Base-by-base conservation (phyloP, 495 filamentous ascomycete genomes). In the Mycothermus thermophilus region DNA sequence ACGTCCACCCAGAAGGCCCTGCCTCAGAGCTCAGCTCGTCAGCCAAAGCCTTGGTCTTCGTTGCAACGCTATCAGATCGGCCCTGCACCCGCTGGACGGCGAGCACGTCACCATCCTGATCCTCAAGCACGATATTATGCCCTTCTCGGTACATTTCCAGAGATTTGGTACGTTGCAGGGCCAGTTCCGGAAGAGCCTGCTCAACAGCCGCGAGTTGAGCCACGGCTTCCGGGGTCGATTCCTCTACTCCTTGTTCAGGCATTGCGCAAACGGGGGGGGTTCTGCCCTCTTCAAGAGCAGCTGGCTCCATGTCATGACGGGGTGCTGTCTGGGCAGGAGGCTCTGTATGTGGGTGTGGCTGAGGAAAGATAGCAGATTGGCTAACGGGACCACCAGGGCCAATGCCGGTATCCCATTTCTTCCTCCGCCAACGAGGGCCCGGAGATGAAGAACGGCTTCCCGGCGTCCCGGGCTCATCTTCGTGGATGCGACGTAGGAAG, bases 331-430 rank as follows among this genome's bases (percentile, higher is more conserved):
- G n/a, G n/a, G n/a, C n/a, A n/a, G n/a, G n/a, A n/a, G n/a, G n/a
- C n/a, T 60, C 63, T 24, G 48, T 57, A 20, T 61, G 50, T 44
- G 52, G 63, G 33, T 66, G 66, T 30, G 72, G 67, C 32, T 72
- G 67, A 27, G 90, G 90, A 42, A 69, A 69, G 46, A 97, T 95
- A 13, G 90, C 90, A 23, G 88, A 93, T 54, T 93, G 76, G 37
- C 71, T 81, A 39, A 97, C 82, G 4, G 86, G 90, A 0, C 90
- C 90, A 35, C 90, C 90, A 5, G 80, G 78, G 16, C 82, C 79
- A 43, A 72, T 75, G 1, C 76, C 79, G 33, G 74, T 64, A 38
- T 78, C 75, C 69, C 75, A 80, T 54, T 57, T 65, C 59, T 73
- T 83, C 38, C 68, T 80, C 36, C 78, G 67, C 11, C 75, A 63